Evolutionary conservation across 768 basidiomycete species (phyloP).

Genomic region (Phanerochaete sordida): DNA sequence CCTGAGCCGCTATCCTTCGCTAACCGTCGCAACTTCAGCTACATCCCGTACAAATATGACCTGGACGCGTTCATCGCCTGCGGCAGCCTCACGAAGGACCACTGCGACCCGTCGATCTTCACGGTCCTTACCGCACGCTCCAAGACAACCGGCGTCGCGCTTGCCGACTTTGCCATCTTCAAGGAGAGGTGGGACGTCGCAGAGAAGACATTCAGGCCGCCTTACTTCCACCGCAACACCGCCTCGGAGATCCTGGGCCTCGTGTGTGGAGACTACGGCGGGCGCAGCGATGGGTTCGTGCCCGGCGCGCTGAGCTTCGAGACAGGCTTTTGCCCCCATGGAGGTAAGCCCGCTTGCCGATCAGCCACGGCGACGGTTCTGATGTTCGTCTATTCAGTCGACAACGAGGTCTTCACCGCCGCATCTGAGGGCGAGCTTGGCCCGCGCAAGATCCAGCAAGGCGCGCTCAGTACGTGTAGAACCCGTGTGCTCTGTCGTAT

Average conservation of each 20-base stretch:
- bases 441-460: conserved; percentile 50
- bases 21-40: conserved; percentile 31
- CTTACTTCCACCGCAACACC: conserved; percentile 64
- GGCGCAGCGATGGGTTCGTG: conserved; percentile 57
- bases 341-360: conserved; percentile 35
- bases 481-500: not conserved
- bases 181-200: conserved; percentile 65
- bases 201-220: conserved; percentile 54
- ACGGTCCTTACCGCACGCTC: conserved; percentile 66
- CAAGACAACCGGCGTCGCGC: conserved; percentile 51
- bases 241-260: conserved; percentile 65
- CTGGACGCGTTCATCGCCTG: conserved; percentile 61
- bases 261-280: conserved; percentile 60
- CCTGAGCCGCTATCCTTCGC: not conserved
- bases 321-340: conserved; percentile 63
- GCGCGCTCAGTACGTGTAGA: conserved; percentile 43
- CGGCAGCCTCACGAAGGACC: conserved; percentile 63
- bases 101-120: conserved; percentile 68
- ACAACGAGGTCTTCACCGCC: conserved; percentile 58
- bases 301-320: conserved; percentile 63
- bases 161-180: conserved; percentile 65
- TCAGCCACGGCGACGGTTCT: not conserved
- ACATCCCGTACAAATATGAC: conserved; percentile 65
- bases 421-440: conserved; percentile 49
- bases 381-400: conserved; percentile 33